phyloP scores from a whole-genome alignment of 106 monocot species.

The Dendrobium chrysotoxum region DNA sequence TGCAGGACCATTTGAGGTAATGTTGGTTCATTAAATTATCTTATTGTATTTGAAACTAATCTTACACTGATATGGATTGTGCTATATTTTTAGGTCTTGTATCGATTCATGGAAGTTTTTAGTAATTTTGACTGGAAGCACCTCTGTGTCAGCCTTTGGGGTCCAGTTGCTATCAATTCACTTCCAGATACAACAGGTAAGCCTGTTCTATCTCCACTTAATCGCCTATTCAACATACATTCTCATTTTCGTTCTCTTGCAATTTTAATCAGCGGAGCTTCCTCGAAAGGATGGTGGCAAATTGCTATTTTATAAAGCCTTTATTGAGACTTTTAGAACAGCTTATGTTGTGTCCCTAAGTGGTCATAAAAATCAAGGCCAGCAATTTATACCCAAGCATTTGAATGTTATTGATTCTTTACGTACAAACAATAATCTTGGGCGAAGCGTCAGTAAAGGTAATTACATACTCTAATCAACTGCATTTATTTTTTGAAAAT shows the following conservation, averaged over 20 bases:
- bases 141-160: constrained; percentile 82
- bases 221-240: background rate
- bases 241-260: background rate
- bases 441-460: constrained; percentile 96
- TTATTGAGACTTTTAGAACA: constrained; percentile 47
- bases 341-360: constrained; percentile 46
- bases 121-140: constrained; percentile 98
- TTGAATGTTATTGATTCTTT: constrained; percentile 96
- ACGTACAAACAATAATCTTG: constrained; percentile 87
- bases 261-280: constrained; percentile 37
- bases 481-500: background rate
- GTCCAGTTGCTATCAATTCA: constrained; percentile 55
- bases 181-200: constrained; percentile 62
- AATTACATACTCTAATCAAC: constrained; percentile 3
- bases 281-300: constrained; percentile 47
- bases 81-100: constrained; percentile 57
- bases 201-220: background rate
- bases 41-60: background rate
- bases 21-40: constrained; percentile 1
- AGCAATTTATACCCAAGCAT: constrained; percentile 76
- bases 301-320: constrained; percentile 40
- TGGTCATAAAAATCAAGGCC: constrained; percentile 50
- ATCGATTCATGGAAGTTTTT: constrained; percentile 93
- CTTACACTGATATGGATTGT: constrained; percentile 1
- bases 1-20: constrained; percentile 97